Evolutionary conservation across 1,139 yeast genomes (phyloP).

Genomic region (Candida frijolesensis): DNA sequence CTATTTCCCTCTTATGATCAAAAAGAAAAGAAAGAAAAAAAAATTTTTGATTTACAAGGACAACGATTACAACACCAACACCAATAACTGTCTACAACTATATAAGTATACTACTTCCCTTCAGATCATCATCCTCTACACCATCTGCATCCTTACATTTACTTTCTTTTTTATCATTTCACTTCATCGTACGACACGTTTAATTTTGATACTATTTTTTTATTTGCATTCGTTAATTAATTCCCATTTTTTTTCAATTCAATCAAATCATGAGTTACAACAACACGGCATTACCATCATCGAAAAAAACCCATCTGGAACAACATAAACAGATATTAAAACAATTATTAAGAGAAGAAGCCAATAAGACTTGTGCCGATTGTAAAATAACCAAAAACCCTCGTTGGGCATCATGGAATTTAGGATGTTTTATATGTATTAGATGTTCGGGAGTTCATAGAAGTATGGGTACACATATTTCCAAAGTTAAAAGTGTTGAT

Average conservation of each 20-base stretch:
- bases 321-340: constrained; percentile 69
- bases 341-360: constrained; percentile 71
- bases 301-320: constrained; percentile 49
- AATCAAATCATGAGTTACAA: constrained; percentile 17
- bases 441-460: constrained; percentile 93
- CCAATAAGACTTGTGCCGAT: constrained; percentile 84
- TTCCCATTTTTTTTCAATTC: not conserved
- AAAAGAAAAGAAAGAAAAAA: not conserved
- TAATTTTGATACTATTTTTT: not conserved
- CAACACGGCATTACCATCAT: constrained; percentile 36
- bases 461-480: constrained; percentile 92
- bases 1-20: not conserved
- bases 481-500: constrained; percentile 86
- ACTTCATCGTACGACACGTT: not conserved
- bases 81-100: not conserved
- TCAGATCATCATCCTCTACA: not conserved
- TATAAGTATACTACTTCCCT: not conserved
- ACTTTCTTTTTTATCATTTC: not conserved
- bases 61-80: not conserved
- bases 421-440: constrained; percentile 91
- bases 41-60: not conserved
- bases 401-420: constrained; percentile 96
- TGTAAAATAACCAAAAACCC: constrained; percentile 91
- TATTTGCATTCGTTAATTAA: not conserved
- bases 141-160: not conserved